Conservation (phyloP, 805 yeast species). For the Tetrapisispora nanseiensis region DNA sequence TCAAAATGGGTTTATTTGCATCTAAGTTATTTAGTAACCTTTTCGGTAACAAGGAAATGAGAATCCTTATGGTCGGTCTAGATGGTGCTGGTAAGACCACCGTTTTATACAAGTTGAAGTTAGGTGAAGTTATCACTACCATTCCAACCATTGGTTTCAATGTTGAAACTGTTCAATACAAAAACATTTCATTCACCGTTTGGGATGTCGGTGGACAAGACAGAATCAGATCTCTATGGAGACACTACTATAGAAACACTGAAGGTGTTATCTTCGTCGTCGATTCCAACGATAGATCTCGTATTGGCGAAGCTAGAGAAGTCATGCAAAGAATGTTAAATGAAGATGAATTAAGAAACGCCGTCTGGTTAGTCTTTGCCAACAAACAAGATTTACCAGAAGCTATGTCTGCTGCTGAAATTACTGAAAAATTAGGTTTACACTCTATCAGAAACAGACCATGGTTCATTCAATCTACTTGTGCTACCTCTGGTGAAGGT, state of each 20-base stretch:
- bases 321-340: slow-evolving; percentile 96
- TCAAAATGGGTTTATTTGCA: slow-evolving; percentile 85
- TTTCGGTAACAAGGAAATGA: slow-evolving; percentile 96
- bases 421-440: slow-evolving; percentile 92
- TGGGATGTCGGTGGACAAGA: slow-evolving; percentile 99
- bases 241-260: slow-evolving; percentile 97
- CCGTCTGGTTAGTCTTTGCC: slow-evolving; percentile 89
- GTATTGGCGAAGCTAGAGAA: slow-evolving; percentile 96
- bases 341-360: slow-evolving; percentile 97
- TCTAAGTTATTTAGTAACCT: slow-evolving; percentile 92
- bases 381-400: slow-evolving; percentile 98
- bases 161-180: slow-evolving; percentile 95
- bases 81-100: slow-evolving; percentile 99
- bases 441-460: slow-evolving; percentile 98
- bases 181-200: slow-evolving; percentile 91
- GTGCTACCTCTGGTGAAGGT: slow-evolving; percentile 99
- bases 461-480: slow-evolving; percentile 98
- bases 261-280: slow-evolving; percentile 98
- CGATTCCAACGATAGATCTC: slow-evolving; percentile 96
- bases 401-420: slow-evolving; percentile 98
- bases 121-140: slow-evolving; percentile 93
- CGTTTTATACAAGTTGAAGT: slow-evolving; percentile 85
- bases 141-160: slow-evolving; percentile 97
- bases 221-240: slow-evolving; percentile 97
- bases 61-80: slow-evolving; percentile 95